Evolutionary conservation across 148 eudicot genomes (phyloP), one percentile per base, ranked within the genome.

Genomic region (Persicaria maculosa): DNA sequence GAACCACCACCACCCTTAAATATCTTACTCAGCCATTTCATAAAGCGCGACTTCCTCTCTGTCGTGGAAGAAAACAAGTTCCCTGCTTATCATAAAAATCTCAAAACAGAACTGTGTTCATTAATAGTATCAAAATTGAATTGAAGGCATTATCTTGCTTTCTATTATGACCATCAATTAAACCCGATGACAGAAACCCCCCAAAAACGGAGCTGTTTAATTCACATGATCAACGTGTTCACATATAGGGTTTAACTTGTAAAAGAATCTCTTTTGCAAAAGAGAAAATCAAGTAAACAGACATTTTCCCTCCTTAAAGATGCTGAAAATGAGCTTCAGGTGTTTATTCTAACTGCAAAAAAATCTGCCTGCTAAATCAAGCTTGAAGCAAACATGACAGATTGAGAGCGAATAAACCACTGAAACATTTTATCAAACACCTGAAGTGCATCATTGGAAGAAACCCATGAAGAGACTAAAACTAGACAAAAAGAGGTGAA

Each of bases 11-110:
- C 76, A 2, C 89, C 88, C 77, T 86, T 95, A 69, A 95, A 94
- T 47, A 94, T 70, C 83, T 89, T 92, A 80, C 88, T 84, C 74
- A 95, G 58, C 97, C 97, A 95, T 85, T 89, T 95, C 92, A 90
- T 90, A 53, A 90, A 85, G 77, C 86, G 58, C 7, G 97, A 90
- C 52, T 86, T 92, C 73, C 83, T 84, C 87, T 88, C 97, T 79
- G 89, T 75, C 76, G 74, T 50, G 36, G 88, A 81, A 80, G 81
- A 86, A 82, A 82, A 82, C 79, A 81, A 75, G 61, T 81, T 75
- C 54, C 90, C 89, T 86, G 86, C 79, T 83, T 80, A 74, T 22
- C 72, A 75, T 22, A 59, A 3, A 72, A 31, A 31, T 44, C 7
- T 44, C 53, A 71, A 71, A 48, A 11, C 14, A 20, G 36, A 69